Percentiles rank a stretch among this genome's conserved stretches.
phyloP scores from a whole-genome alignment of 192 early-diverging fungal species.

The Tieghemiomyces parasiticus region DNA sequence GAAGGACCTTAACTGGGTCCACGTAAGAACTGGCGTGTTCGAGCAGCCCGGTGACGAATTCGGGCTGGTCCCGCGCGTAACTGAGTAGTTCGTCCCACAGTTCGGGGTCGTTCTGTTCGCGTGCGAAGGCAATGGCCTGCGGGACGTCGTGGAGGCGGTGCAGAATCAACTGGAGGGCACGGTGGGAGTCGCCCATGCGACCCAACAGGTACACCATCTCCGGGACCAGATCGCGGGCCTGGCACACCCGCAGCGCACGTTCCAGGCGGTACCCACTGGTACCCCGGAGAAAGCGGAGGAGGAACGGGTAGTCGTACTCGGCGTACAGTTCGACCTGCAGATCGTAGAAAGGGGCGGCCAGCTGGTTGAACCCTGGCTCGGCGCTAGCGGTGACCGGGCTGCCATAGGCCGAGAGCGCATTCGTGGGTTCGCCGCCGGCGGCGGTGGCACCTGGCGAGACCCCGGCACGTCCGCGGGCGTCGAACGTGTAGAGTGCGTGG shows the following conservation, averaged over 20 bases:
- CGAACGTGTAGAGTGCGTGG: conserved; percentile 68
- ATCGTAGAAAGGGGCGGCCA: conserved; percentile 58
- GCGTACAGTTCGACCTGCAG: conserved; percentile 83
- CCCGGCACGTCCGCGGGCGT: conserved; percentile 17
- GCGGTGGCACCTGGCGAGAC: neutral
- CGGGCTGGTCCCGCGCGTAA: conserved; percentile 95
- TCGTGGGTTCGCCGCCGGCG: no score
- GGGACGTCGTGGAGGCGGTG: conserved; percentile 78
- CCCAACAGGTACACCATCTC: conserved; percentile 97
- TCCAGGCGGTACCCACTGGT: conserved; percentile 66
- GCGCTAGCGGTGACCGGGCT: neutral
- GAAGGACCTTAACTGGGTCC: conserved; percentile 65
- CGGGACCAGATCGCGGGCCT: conserved; percentile 74
- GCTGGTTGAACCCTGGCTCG: conserved; percentile 23
- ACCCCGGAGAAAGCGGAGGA: conserved; percentile 73
- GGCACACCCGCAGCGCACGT: conserved; percentile 54
- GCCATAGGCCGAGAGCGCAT: no score
- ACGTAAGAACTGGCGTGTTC: conserved; percentile 82
- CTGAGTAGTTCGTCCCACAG: conserved; percentile 91
- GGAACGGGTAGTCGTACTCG: conserved; percentile 56
- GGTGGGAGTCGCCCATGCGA: conserved; percentile 92
- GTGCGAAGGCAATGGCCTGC: conserved; percentile 93
- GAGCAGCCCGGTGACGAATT: conserved; percentile 82
- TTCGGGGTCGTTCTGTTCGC: conserved; percentile 89
- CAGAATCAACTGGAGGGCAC: conserved; percentile 88